phyloP scores from a whole-genome alignment of 192 early-diverging fungal genomes.

The Thamnidium elegans region DNA sequence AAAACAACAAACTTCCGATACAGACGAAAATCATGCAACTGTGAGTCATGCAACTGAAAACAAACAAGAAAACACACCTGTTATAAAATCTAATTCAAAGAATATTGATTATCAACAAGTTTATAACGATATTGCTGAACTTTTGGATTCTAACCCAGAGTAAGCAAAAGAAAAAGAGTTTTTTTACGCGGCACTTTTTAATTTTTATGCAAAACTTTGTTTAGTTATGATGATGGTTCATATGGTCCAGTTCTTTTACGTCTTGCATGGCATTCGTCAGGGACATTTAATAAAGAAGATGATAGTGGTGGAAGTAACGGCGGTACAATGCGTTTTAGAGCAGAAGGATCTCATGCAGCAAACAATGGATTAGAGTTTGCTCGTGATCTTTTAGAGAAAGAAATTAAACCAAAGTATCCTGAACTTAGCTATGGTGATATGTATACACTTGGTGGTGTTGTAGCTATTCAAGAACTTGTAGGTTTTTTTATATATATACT shows the following conservation, averaged over 20 bases:
- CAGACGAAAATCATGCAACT: slow-evolving; percentile 16
- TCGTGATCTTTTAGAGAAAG: slow-evolving; percentile 59
- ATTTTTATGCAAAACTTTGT: neutral
- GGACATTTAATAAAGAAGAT: slow-evolving; percentile 68
- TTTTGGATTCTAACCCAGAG: slow-evolving; percentile 70
- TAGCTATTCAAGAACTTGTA: slow-evolving; percentile 69
- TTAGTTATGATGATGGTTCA: slow-evolving; percentile 71
- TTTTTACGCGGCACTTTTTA: neutral
- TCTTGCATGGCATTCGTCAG: slow-evolving; percentile 83
- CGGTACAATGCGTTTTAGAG: slow-evolving; percentile 69
- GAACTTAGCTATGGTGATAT: slow-evolving; percentile 82
- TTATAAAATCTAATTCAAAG: slow-evolving; percentile 37
- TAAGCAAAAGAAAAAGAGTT: slow-evolving; percentile 6
- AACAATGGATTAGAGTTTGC: slow-evolving; percentile 75
- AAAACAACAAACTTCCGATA: slow-evolving; percentile 3
- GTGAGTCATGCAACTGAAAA: neutral
- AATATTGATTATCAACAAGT: slow-evolving; percentile 64
- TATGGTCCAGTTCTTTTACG: slow-evolving; percentile 78
- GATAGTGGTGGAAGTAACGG: slow-evolving; percentile 72
- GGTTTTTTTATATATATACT: neutral
- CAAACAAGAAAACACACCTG: neutral
- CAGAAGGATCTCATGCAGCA: slow-evolving; percentile 68
- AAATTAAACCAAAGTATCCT: slow-evolving; percentile 79
- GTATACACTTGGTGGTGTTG: slow-evolving; percentile 77
- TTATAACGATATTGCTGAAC: slow-evolving; percentile 73